Base-by-base conservation (phyloP, 2,329 filamentous ascomycete genomes). In the Penicillium digitatum region DNA sequence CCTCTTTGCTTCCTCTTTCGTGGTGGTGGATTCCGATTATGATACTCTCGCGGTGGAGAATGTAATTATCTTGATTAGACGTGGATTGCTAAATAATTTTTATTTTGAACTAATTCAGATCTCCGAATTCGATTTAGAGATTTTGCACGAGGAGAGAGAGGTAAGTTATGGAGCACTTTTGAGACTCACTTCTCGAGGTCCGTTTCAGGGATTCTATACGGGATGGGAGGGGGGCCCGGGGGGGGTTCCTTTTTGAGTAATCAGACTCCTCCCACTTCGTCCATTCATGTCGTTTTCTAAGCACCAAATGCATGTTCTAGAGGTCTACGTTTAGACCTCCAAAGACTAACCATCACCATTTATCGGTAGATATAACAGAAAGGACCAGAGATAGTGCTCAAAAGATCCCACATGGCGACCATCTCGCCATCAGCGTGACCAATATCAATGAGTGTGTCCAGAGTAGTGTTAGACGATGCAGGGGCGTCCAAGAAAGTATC, bases 281-380 rank as follows among this genome's bases (percentile, higher is more conserved):
- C 7, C 22, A 20, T 18, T 26, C 9, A 16, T 38, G 22, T 11
- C 22, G 27, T 38, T 12, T 16, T 38, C 12, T 3, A 37, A 35
- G 4, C 11, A 2, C 16, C 18, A 12, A 44, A n/a, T 11, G 2
- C 9, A 3, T 14, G 20, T n/a, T 31, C 8, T 4, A 20, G 12
- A 3, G 26, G 9, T 7, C 7, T 18, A 4, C 3, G 11, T 20
- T 27, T 48, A 6, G 3, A 20, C 12, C 37, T 5, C 10, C 32
- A 48, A 29, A 24, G 6, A 16, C 26, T 9, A 2, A 10, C 20
- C 18, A n/a, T 24, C 26, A 24, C 7, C 5, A 53, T 45, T 61
- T 59, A 74, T 5, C 63, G 61, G 59, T 79, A 79, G 5, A 77
- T 67, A 54, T 79, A 79, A 57, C 77, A 79, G 55, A 79, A 78